Conservation (phyloP, 768 basidiomycete species). For the Pleurotus tuoliensis region DNA sequence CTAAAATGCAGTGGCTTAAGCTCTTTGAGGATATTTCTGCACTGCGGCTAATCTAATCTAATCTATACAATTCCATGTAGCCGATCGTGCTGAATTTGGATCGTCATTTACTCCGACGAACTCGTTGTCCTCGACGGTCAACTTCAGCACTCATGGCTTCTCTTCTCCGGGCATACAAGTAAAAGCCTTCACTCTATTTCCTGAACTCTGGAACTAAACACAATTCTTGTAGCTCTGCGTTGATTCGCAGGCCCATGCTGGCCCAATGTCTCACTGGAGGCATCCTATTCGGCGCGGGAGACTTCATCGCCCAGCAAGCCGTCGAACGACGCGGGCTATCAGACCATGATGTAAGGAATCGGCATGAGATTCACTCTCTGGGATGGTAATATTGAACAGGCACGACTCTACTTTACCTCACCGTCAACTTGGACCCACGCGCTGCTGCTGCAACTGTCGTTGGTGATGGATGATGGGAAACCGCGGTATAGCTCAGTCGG, state of each 20-base stretch:
- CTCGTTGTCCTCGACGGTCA: background rate
- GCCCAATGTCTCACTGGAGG: slow-evolving; percentile 64
- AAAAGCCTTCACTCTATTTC: slow-evolving; percentile 8
- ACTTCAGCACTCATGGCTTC: slow-evolving; percentile 26
- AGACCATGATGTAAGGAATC: slow-evolving; percentile 66
- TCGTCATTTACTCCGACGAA: too few species aligned
- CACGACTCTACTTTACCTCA: background rate
- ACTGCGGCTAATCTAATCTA: too few species aligned
- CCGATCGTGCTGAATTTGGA: too few species aligned
- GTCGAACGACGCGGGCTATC: slow-evolving; percentile 64
- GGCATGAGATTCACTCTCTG: background rate
- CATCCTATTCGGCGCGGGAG: slow-evolving; percentile 69
- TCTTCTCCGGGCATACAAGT: slow-evolving; percentile 37
- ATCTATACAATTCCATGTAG: too few species aligned
- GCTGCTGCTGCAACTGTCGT: too few species aligned
- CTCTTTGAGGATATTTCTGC: too few species aligned
- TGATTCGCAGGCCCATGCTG: slow-evolving; percentile 59
- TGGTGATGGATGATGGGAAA: too few species aligned
- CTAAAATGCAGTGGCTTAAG: too few species aligned
- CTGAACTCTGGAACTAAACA: background rate
- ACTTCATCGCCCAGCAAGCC: slow-evolving; percentile 82
- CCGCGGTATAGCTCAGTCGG: slow-evolving; percentile 40
- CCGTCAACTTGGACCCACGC: too few species aligned
- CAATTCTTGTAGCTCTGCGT: slow-evolving; percentile 39
- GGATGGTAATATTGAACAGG: slow-evolving; percentile 3